Evolutionary conservation across 2,329 filamentous ascomycete genomes (phyloP).

Genomic region (Hypoxylon sp.): DNA sequence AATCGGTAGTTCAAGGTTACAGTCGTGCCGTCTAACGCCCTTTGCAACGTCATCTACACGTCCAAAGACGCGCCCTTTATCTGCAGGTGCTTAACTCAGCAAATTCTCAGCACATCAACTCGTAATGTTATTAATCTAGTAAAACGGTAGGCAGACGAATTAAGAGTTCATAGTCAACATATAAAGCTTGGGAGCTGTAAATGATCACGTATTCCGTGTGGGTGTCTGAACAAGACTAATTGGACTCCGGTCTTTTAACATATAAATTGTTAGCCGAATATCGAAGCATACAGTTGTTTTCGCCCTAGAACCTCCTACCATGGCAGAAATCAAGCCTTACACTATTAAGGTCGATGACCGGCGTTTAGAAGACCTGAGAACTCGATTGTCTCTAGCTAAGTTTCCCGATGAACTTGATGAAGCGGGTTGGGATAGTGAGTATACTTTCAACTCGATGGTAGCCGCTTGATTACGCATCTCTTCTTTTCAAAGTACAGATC

Average conservation of each 20-base stretch:
- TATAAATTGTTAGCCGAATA: neutral
- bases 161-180: neutral
- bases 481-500: neutral
- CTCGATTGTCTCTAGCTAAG: constrained; percentile 54
- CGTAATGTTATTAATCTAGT: neutral
- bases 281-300: neutral
- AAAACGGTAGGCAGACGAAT: neutral
- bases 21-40: constrained; percentile 34
- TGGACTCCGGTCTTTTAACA: neutral
- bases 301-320: constrained; percentile 23
- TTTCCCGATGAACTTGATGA: constrained; percentile 59
- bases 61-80: constrained; percentile 19
- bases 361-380: constrained; percentile 54
- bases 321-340: constrained; percentile 55
- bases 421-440: constrained; percentile 56
- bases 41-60: constrained; percentile 39
- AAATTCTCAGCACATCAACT: neutral
- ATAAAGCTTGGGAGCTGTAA: constrained; percentile 9
- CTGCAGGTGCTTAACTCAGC: constrained; percentile 22
- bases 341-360: constrained; percentile 55
- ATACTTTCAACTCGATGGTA: constrained; percentile 1
- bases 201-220: neutral
- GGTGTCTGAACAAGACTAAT: neutral
- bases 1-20: constrained; percentile 24
- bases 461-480: neutral